Percentiles rank a stretch among this genome's conserved stretches.
These are phyloP conservation scores for Amniculicola lignicola DNA, from an alignment of 495 filamentous ascomycete genomes.

Conservation along the genomic window DNA sequence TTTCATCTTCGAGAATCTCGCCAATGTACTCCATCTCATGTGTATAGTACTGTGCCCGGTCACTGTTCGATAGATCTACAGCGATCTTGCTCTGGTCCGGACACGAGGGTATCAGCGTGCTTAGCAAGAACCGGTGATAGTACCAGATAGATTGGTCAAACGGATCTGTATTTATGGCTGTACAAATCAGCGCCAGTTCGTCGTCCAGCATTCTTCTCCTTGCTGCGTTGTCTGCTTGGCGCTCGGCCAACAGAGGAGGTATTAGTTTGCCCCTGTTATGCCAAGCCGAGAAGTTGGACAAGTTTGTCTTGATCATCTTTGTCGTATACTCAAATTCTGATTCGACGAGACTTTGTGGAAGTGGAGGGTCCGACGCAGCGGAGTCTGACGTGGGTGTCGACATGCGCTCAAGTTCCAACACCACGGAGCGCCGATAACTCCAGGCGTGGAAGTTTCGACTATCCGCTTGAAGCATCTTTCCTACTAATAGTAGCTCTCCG, in stretches of 20 bases:
- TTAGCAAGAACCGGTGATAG: conserved; percentile 84
- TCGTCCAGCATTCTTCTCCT: conserved; percentile 68
- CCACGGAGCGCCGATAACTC: conserved; percentile 80
- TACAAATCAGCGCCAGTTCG: conserved; percentile 70
- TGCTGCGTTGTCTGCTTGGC: conserved; percentile 57
- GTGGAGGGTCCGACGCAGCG: conserved; percentile 26
- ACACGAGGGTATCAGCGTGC: conserved; percentile 45
- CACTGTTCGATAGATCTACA: conserved; percentile 49
- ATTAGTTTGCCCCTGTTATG: conserved; percentile 85
- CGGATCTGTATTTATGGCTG: conserved; percentile 77
- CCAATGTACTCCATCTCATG: conserved; percentile 46
- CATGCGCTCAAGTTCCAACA: conserved; percentile 62
- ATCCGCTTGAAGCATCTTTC: conserved; percentile 83
- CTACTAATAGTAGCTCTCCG: conserved; percentile 72
- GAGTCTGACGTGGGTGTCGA: conserved; percentile 23
- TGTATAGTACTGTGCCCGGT: conserved; percentile 34
- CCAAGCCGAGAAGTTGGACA: conserved; percentile 98
- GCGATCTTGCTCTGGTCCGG: conserved; percentile 54
- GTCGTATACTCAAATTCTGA: conserved; percentile 85
- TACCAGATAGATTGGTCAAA: conserved; percentile 95
- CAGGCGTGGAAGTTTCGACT: conserved; percentile 95
- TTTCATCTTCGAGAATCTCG: conserved; percentile 65
- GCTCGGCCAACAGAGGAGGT: conserved; percentile 66
- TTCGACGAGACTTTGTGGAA: conserved; percentile 48
- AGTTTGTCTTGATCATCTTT: conserved; percentile 72